phyloP scores from a whole-genome alignment of 2,329 filamentous ascomycete species.

The Sporothrix brunneoviolacea region DNA sequence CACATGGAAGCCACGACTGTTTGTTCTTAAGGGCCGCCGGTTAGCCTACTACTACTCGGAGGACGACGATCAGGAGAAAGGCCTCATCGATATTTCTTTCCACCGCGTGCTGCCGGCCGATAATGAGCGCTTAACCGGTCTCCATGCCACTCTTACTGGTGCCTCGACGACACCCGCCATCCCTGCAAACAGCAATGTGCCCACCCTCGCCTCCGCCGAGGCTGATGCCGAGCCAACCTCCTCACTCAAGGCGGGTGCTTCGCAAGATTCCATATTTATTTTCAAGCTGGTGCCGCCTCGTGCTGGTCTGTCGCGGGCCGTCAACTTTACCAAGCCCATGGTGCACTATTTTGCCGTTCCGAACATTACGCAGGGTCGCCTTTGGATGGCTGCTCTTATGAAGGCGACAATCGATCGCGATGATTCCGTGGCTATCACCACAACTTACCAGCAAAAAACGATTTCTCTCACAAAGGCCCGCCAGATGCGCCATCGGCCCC shows the following conservation, averaged over 20 bases:
- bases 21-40: constrained; percentile 84
- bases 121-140: constrained; percentile 79
- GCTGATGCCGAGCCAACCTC: constrained; percentile 39
- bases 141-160: constrained; percentile 88
- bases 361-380: constrained; percentile 74
- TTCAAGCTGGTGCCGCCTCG: constrained; percentile 96
- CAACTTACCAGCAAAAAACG: constrained; percentile 94
- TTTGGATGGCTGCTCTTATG: constrained; percentile 99
- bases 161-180: constrained; percentile 63
- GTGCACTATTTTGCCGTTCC: constrained; percentile 98
- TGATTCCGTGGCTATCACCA: constrained; percentile 69
- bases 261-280: constrained; percentile 72
- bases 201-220: constrained; percentile 37
- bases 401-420: constrained; percentile 98
- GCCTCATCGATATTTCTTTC: constrained; percentile 94
- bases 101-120: constrained; percentile 94
- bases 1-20: constrained; percentile 95
- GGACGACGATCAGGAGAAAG: constrained; percentile 85
- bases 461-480: constrained; percentile 86
- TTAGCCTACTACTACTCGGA: constrained; percentile 96
- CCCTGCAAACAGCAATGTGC: constrained; percentile 39
- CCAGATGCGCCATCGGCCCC: constrained; percentile 81
- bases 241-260: constrained; percentile 19
- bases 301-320: constrained; percentile 76
- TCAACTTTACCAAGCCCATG: constrained; percentile 95